phyloP scores from a whole-genome alignment of 2,329 filamentous ascomycete genomes.

The Claviceps cyperi region DNA sequence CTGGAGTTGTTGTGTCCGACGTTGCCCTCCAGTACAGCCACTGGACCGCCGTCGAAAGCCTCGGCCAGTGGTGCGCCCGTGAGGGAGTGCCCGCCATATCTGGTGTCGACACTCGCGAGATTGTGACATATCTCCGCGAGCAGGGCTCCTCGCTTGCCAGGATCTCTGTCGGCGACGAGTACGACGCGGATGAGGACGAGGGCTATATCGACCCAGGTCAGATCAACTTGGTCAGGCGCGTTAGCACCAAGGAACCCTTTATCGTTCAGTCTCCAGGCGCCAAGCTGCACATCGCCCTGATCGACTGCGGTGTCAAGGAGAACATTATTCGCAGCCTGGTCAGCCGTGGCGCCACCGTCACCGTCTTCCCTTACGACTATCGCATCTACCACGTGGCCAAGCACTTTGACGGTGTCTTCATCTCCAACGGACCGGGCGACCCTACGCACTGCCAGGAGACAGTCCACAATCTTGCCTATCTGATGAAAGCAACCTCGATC shows the following conservation, averaged over 20 bases:
- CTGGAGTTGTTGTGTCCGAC: constrained; percentile 89
- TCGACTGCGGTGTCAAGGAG: constrained; percentile 99
- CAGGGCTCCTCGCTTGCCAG: constrained; percentile 90
- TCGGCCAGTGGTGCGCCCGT: constrained; percentile 87
- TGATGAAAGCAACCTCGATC: constrained; percentile 83
- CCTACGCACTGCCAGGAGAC: constrained; percentile 93
- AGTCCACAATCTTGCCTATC: constrained; percentile 75
- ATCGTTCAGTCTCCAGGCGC: constrained; percentile 77
- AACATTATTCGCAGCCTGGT: constrained; percentile 96
- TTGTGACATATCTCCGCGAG: constrained; percentile 91
- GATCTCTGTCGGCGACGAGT: constrained; percentile 92
- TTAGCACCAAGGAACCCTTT: constrained; percentile 97
- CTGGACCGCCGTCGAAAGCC: constrained; percentile 93
- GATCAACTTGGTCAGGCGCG: constrained; percentile 91
- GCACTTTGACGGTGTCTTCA: constrained; percentile 97
- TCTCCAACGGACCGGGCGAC: constrained; percentile 96
- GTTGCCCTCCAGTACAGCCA: constrained; percentile 91
- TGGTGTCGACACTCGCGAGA: constrained; percentile 90
- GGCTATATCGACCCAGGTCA: constrained; percentile 87
- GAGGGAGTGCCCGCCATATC: constrained; percentile 94
- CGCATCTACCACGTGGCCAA: constrained; percentile 96
- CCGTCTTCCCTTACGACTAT: constrained; percentile 91
- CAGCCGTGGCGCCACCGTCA: constrained; percentile 79
- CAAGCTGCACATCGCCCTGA: constrained; percentile 78
- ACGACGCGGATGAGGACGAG: constrained; percentile 96